Conservation (phyloP, 805 yeast species). For the Cyberlindnera suaveolens region DNA sequence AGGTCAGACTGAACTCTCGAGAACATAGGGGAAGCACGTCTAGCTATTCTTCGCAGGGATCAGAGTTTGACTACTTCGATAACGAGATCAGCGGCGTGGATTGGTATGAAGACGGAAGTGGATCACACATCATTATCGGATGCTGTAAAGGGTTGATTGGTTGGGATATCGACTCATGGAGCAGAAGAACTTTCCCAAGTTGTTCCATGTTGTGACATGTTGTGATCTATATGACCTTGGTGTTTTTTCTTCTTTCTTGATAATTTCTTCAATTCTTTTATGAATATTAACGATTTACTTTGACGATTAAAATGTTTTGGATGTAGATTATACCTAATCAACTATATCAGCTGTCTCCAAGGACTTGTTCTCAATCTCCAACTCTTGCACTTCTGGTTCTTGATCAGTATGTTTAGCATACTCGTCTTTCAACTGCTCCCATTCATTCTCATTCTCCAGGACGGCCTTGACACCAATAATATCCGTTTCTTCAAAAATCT, state of each 20-base stretch:
- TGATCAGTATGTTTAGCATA: slow-evolving; percentile 23
- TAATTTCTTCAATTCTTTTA: neutral
- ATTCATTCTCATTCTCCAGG: slow-evolving; percentile 67
- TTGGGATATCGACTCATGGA: slow-evolving; percentile 66
- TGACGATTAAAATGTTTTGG: neutral
- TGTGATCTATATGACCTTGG: neutral
- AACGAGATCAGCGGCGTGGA: slow-evolving; percentile 58
- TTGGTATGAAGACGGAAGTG: slow-evolving; percentile 44
- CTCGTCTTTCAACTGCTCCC: slow-evolving; percentile 46
- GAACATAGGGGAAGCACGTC: slow-evolving; percentile 8
- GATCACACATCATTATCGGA: slow-evolving; percentile 52
- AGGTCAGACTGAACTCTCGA: slow-evolving; percentile 7
- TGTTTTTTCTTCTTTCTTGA: neutral
- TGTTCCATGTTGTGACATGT: neutral
- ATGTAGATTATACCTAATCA: slow-evolving; percentile 23
- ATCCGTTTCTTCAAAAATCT: slow-evolving; percentile 69
- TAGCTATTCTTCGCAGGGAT: slow-evolving; percentile 5
- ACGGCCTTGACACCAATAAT: slow-evolving; percentile 78
- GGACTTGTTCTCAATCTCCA: slow-evolving; percentile 2
- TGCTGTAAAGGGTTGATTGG: slow-evolving; percentile 59
- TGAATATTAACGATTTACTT: neutral
- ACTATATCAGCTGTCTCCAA: slow-evolving; percentile 33
- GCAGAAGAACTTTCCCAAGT: slow-evolving; percentile 50
- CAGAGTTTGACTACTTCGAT: slow-evolving; percentile 27
- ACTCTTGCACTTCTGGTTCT: slow-evolving; percentile 13